Percentiles rank a stretch among this genome's conserved stretches.
Evolutionary conservation across 495 filamentous ascomycete species (phyloP).

Genomic region (Mycothermus thermophilus): DNA sequence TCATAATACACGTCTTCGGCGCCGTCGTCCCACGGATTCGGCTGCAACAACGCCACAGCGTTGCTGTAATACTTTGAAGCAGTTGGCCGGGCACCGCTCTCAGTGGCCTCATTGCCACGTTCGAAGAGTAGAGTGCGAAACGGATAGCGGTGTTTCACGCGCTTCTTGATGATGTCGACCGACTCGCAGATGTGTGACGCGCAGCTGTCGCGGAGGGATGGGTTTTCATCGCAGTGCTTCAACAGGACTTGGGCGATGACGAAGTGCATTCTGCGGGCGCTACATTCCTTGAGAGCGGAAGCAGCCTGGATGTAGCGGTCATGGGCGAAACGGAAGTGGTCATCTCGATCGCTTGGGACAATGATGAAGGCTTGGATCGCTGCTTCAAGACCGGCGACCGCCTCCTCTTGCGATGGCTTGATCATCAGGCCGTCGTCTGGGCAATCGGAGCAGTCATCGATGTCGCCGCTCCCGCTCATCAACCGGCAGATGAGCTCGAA

Average conservation of each 20-base stretch:
- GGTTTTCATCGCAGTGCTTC: constrained; percentile 47
- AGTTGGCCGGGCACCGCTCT: constrained; percentile 65
- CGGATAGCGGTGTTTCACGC: constrained; percentile 41
- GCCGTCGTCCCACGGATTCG: constrained; percentile 60
- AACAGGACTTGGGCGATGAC: constrained; percentile 66
- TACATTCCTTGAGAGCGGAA: constrained; percentile 51
- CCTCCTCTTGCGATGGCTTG: constrained; percentile 12
- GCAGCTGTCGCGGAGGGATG: constrained; percentile 47
- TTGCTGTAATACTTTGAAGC: constrained; percentile 64
- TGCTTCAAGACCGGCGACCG: constrained; percentile 62
- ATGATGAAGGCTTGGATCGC: constrained; percentile 65
- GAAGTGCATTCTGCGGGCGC: constrained; percentile 72
- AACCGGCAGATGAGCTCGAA: constrained; percentile 69
- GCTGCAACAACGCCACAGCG: constrained; percentile 64
- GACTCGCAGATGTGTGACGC: constrained; percentile 65
- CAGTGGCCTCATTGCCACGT: constrained; percentile 58
- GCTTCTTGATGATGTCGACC: constrained; percentile 53
- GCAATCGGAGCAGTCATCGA: constrained; percentile 23
- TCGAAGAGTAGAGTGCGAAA: constrained; percentile 64
- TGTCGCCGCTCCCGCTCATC: constrained; percentile 50
- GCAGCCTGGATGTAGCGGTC: constrained; percentile 72
- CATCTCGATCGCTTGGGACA: constrained; percentile 61
- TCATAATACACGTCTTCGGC: constrained; percentile 63
- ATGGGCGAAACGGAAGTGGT: constrained; percentile 62
- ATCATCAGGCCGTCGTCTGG: constrained; percentile 5